These are phyloP conservation scores for Arachnomyces sp. DNA, from an alignment of 2,329 filamentous ascomycete species.

Conservation along the genomic window DNA sequence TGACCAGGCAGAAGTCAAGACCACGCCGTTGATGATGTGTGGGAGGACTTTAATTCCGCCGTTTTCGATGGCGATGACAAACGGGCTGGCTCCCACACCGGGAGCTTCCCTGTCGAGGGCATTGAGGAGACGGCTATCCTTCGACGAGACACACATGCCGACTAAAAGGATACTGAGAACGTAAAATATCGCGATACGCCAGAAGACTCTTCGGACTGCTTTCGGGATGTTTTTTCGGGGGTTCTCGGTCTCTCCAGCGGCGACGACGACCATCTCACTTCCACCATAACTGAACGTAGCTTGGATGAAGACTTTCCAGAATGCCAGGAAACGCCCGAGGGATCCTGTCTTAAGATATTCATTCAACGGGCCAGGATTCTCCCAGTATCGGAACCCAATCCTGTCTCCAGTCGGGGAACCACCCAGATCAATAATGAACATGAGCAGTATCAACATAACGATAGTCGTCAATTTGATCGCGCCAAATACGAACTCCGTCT, in stretches of 20 bases:
- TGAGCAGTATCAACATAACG: constrained; percentile 42
- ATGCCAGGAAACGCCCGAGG: constrained; percentile 46
- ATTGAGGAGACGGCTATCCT: constrained; percentile 21
- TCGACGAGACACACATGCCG: constrained; percentile 32
- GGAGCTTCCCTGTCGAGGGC: constrained; percentile 27
- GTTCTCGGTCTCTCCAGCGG: constrained; percentile 41
- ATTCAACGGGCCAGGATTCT: constrained; percentile 39
- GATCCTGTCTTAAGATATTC: constrained; percentile 28
- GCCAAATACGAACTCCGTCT: constrained; percentile 38
- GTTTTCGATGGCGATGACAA: constrained; percentile 43
- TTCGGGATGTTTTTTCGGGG: constrained; percentile 33
- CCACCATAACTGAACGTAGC: constrained; percentile 45
- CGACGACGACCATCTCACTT: constrained; percentile 42
- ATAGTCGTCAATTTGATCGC: constrained; percentile 44
- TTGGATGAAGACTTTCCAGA: constrained; percentile 41
- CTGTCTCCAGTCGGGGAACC: constrained; percentile 35
- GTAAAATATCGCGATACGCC: constrained; percentile 37
- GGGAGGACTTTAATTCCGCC: constrained; percentile 35
- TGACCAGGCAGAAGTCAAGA: constrained; percentile 36
- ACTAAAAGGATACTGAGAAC: constrained; percentile 26
- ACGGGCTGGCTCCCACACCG: constrained; percentile 40
- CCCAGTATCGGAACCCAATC: constrained; percentile 45
- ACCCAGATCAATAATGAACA: constrained; percentile 44
- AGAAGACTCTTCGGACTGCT: constrained; percentile 38
- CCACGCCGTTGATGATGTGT: constrained; percentile 33